Evolutionary conservation across 2,329 filamentous ascomycete species (phyloP).

Genomic region (Sarocladium oryzae): DNA sequence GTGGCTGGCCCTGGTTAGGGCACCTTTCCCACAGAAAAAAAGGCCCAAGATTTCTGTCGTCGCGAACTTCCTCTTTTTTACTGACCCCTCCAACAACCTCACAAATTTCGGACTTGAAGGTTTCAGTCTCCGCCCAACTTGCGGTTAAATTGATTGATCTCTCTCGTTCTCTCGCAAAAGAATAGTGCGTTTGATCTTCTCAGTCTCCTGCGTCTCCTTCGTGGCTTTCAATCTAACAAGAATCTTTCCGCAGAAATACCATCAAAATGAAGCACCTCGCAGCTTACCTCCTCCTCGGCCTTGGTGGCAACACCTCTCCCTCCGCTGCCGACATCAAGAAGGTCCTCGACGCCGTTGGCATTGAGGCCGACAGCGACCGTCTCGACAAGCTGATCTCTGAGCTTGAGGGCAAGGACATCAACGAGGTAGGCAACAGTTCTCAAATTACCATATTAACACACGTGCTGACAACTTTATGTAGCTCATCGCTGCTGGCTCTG

Average conservation of each 20-base stretch:
- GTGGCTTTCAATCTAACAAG: neutral
- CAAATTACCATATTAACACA: neutral
- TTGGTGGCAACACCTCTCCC: slow-evolving; percentile 87
- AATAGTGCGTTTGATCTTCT: slow-evolving; percentile 12
- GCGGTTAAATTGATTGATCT: slow-evolving; percentile 99
- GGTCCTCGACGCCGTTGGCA: slow-evolving; percentile 89
- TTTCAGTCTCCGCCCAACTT: slow-evolving; percentile 95
- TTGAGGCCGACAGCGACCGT: slow-evolving; percentile 86
- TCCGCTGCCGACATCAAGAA: slow-evolving; percentile 79
- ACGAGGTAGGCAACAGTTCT: slow-evolving; percentile 57
- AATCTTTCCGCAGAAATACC: slow-evolving; percentile 24
- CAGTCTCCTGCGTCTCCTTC: slow-evolving; percentile 9
- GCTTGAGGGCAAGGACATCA: slow-evolving; percentile 87
- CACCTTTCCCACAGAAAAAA: slow-evolving; percentile 10
- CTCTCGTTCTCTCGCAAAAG: slow-evolving; percentile 60
- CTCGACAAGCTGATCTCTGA: slow-evolving; percentile 81
- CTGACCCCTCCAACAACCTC: slow-evolving; percentile 16
- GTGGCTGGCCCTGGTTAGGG: slow-evolving; percentile 1
- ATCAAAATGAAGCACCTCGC: slow-evolving; percentile 99
- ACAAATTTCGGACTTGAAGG: slow-evolving; percentile 73
- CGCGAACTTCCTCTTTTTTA: slow-evolving; percentile 8
- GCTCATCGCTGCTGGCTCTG: slow-evolving; percentile 84
- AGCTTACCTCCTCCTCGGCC: slow-evolving; percentile 93
- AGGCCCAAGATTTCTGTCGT: neutral
- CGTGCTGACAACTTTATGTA: slow-evolving; percentile 32